phyloP scores from a whole-genome alignment of 345 rosid genomes.

The Eutrema yunnanense region DNA sequence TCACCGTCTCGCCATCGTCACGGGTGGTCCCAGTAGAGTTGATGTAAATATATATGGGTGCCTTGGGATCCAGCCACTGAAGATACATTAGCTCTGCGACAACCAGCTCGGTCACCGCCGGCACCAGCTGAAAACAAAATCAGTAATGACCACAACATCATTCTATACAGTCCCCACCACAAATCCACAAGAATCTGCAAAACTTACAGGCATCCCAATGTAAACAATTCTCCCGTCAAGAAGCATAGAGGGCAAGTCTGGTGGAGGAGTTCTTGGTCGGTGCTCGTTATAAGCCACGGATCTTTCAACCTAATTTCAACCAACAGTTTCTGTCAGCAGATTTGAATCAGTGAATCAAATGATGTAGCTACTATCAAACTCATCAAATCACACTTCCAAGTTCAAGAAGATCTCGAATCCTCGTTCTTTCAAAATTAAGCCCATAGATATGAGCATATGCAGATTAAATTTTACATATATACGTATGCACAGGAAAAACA shows the following conservation, averaged over 20 bases:
- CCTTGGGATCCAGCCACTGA: constrained; percentile 69
- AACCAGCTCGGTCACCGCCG: constrained; percentile 78
- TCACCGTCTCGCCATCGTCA: constrained; percentile 86
- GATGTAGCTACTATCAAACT: not conserved
- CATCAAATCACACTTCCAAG: not conserved
- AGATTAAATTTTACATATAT: not conserved
- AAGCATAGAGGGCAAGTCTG: constrained; percentile 77
- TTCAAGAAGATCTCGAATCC: not conserved
- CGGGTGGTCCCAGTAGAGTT: constrained; percentile 91
- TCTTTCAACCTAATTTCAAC: constrained; percentile 52
- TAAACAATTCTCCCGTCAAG: constrained; percentile 74
- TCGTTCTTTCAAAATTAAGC: not conserved
- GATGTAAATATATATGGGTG: constrained; percentile 69
- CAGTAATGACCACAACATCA: not conserved
- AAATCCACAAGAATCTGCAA: not conserved
- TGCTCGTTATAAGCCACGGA: constrained; percentile 57
- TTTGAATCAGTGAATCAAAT: constrained; percentile 2
- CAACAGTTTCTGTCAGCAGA: not conserved
- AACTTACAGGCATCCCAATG: constrained; percentile 89
- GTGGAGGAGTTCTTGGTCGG: constrained; percentile 62
- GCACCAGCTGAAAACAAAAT: constrained; percentile 60
- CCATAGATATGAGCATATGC: not conserved
- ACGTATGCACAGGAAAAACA: not conserved
- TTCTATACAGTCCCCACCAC: not conserved
- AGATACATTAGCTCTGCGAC: constrained; percentile 77